Evolutionary conservation across 1,139 yeast genomes (phyloP).

Genomic region (Saccharomyces hybrid): DNA sequence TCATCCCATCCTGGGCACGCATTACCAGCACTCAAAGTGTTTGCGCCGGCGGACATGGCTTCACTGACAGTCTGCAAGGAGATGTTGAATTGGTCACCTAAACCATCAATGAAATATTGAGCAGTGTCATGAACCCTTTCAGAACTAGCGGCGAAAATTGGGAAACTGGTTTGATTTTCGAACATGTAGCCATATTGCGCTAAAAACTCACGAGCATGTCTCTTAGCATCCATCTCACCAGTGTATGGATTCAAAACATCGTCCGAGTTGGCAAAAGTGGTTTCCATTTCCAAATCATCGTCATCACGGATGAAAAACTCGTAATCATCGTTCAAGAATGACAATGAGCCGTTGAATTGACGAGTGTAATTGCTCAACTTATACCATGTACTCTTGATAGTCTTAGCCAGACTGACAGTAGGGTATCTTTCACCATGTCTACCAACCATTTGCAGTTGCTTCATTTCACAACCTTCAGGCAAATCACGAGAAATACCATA

Average conservation of each 20-base stretch:
- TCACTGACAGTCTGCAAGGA: conserved; percentile 30
- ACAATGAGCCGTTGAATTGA: conserved; percentile 31
- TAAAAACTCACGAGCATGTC: conserved; percentile 16
- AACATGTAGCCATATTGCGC: conserved; percentile 14
- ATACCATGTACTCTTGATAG: conserved; percentile 11
- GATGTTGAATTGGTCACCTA: conserved; percentile 11
- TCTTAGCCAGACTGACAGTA: conserved; percentile 31
- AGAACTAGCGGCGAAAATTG: no score
- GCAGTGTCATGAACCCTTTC: conserved; percentile 26
- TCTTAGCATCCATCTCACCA: conserved; percentile 19
- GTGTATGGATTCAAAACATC: conserved; percentile 16
- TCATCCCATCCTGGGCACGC: no score
- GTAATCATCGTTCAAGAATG: conserved; percentile 34
- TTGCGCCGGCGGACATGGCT: conserved; percentile 33
- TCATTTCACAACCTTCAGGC: conserved; percentile 42
- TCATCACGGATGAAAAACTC: conserved; percentile 26
- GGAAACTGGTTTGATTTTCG: conserved; percentile 7
- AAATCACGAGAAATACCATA: conserved; percentile 12
- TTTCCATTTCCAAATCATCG: conserved; percentile 23
- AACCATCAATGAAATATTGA: conserved; percentile 10
- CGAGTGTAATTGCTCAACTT: conserved; percentile 26
- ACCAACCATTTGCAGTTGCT: conserved; percentile 53
- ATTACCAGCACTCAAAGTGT: conserved; percentile 33
- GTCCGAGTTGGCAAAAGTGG: conserved; percentile 11
- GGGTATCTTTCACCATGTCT: conserved; percentile 77